Percentiles rank a stretch among this genome's conserved stretches.
Conservation (phyloP, 805 yeast species). For the Candida ponderosae region DNA sequence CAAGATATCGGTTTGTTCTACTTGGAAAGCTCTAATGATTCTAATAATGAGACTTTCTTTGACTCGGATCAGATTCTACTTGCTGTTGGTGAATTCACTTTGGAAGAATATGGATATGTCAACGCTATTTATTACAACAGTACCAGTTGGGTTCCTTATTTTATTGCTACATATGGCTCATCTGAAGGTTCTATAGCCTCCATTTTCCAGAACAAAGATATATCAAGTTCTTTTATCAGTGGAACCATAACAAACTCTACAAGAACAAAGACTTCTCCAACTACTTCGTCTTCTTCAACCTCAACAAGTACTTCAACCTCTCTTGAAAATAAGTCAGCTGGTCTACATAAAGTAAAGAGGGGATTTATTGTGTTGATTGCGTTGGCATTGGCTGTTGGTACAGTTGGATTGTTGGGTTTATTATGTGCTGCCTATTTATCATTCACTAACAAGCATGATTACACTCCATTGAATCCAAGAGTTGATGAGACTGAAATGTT, state of each 20-base stretch:
- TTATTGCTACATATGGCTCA: slow-evolving; percentile 30
- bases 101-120: slow-evolving; percentile 45
- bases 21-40: slow-evolving; percentile 21
- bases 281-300: slow-evolving; percentile 9
- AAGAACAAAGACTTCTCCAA: slow-evolving; percentile 9
- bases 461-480: slow-evolving; percentile 42
- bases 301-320: slow-evolving; percentile 13
- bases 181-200: slow-evolving; percentile 18
- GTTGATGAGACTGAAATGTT: slow-evolving; percentile 56
- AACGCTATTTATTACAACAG: slow-evolving; percentile 65
- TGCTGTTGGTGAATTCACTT: slow-evolving; percentile 48
- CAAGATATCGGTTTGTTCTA: slow-evolving; percentile 37
- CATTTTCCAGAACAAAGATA: slow-evolving; percentile 30
- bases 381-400: slow-evolving; percentile 57
- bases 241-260: slow-evolving; percentile 14
- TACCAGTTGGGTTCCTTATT: slow-evolving; percentile 55
- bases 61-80: slow-evolving; percentile 38
- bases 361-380: slow-evolving; percentile 68
- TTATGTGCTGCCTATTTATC: slow-evolving; percentile 28
- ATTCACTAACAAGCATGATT: slow-evolving; percentile 30
- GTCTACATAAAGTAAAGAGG: slow-evolving; percentile 24
- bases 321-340: slow-evolving; percentile 1
- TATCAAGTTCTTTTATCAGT: slow-evolving; percentile 23
- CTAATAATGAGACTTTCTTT: slow-evolving; percentile 29
- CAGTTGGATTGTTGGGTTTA: slow-evolving; percentile 32